Conservation (phyloP, 371 early-diverging fungal genomes). For the Circinella minor region DNA sequence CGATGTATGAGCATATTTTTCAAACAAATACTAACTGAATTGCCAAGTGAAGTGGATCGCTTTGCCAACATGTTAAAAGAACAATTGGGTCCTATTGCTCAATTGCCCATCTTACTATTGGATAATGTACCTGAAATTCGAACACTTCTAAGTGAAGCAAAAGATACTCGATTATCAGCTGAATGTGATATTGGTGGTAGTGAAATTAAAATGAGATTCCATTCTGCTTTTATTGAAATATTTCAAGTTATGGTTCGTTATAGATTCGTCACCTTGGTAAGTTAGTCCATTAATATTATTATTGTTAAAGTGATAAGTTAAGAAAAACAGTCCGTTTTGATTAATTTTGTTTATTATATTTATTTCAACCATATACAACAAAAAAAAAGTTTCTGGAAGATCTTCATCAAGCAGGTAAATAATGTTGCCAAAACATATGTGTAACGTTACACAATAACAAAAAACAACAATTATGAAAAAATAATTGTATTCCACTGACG, state of each 20-base stretch:
- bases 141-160: constrained; percentile 28
- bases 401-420: constrained; percentile 56
- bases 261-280: constrained; percentile 54
- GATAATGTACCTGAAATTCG: constrained; percentile 50
- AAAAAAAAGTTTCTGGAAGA: constrained; percentile 50
- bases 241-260: constrained; percentile 52
- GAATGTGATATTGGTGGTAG: constrained; percentile 39
- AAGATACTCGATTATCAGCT: constrained; percentile 9
- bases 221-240: constrained; percentile 51
- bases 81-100: constrained; percentile 41
- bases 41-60: constrained; percentile 35
- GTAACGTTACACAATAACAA: constrained; percentile 9
- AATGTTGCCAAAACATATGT: not conserved
- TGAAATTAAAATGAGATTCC: constrained; percentile 48
- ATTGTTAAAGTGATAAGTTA: too few relatives aligned
- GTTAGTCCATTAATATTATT: not conserved
- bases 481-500: not conserved
- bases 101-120: constrained; percentile 41
- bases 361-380: too few relatives aligned
- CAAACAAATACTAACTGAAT: constrained; percentile 43
- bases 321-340: too few relatives aligned
- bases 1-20: constrained; percentile 47
- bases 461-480: not conserved
- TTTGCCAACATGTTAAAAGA: constrained; percentile 41
- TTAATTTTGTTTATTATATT: too few relatives aligned